Evolutionary conservation across 768 basidiomycete genomes (phyloP), one percentile per base, ranked within the genome.

Genomic region (Mycena epipterygia): DNA sequence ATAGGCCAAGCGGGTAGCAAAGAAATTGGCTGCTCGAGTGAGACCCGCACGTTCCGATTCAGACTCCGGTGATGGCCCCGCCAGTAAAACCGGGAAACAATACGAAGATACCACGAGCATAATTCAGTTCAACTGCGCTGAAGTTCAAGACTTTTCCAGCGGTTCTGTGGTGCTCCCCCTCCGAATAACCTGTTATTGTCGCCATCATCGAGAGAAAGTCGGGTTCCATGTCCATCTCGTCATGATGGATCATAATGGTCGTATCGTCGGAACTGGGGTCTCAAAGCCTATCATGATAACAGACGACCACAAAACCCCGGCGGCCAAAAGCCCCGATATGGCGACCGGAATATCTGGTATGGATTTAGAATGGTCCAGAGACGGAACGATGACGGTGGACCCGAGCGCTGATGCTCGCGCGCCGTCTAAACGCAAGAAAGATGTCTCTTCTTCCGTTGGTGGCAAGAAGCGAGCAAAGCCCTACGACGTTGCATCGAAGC

Each of bases 201-300:
- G 97, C 59, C 98, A 99, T 85, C 97, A 99, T 82, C 93, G 95
- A 69, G 98, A 99, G 83, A 98, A 98, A 82, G 85, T 93, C 41
- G 98, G 98, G 3, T 99, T 98, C 81, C 92, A 93, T 78, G 90
- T 99, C 68, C 92, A 93, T 73, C 93, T 98, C 79, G 90, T 91
- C 23, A 88, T 99, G 86, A 88, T 90, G 78, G 95, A 98, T 75
- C 84, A 91, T 74, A 84, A 83, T 29, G 97, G 96, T 3, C 88
- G 93, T 25, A 81, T 95, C 55, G 90, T 99, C 61, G 97, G 95
- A 17, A 86, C 89, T 11, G 96, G 95, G 6, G 88, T 85, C 62
- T 94, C 96, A 2, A 89, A 91, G 33, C 95, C 97, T 5, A 96
- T 99, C 74, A 97, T 99, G 92, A 99, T 99, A 74, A 99, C 97